Evolutionary conservation across 768 basidiomycete species (phyloP).

Genomic region (Auriscalpium vulgare): DNA sequence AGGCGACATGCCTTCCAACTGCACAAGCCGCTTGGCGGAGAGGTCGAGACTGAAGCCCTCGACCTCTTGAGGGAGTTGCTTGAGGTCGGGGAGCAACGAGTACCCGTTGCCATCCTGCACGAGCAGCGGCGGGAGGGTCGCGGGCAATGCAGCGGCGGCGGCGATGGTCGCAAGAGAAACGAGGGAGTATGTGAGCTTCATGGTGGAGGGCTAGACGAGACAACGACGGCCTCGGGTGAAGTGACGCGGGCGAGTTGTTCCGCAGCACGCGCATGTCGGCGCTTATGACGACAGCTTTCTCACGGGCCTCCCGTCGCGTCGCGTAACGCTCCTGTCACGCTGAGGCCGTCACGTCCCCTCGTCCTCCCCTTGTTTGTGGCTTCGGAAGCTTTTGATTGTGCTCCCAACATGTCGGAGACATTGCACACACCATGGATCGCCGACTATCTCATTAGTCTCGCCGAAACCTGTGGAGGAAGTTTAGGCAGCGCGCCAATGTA

Average conservation of each 20-base stretch:
- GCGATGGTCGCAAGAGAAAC: background rate
- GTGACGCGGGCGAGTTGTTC: background rate
- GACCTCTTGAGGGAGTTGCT: background rate
- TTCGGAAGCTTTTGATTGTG: no score
- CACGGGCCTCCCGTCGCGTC: background rate
- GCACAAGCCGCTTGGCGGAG: conserved; percentile 62
- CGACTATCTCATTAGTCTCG: conserved; percentile 40
- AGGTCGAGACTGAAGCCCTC: conserved; percentile 53
- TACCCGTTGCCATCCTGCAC: conserved; percentile 5
- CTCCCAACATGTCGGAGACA: conserved; percentile 27
- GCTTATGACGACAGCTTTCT: no score
- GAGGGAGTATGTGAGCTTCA: conserved; percentile 5
- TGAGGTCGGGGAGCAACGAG: background rate
- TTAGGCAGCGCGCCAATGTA: conserved; percentile 26
- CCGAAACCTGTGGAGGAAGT: conserved; percentile 44
- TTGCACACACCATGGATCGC: conserved; percentile 47
- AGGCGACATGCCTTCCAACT: conserved; percentile 61
- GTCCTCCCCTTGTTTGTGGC: no score
- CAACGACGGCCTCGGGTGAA: background rate
- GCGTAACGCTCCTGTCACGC: background rate
- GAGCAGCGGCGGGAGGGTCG: background rate
- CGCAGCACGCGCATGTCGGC: no score
- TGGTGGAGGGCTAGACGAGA: conserved; percentile 3
- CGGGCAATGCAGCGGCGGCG: background rate
- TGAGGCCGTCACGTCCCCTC: no score